These are phyloP conservation scores for Schwanniomyces pseudopolymorphus DNA, from an alignment of 805 yeast genomes.

Conservation along the genomic window DNA sequence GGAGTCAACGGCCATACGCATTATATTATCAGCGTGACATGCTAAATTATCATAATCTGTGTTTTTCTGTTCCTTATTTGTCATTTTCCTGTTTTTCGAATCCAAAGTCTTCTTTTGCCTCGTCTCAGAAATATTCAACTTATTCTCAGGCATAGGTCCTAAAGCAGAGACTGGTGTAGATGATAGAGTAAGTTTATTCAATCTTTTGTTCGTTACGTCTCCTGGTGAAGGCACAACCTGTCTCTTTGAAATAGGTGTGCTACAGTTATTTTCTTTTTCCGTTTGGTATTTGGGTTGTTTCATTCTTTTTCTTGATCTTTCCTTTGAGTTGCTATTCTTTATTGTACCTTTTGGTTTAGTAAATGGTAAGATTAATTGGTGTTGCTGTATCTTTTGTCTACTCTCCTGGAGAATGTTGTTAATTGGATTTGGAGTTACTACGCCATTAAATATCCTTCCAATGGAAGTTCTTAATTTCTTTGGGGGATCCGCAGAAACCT, in stretches of 20 bases:
- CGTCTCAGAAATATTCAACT: neutral
- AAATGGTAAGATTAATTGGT: constrained; percentile 17
- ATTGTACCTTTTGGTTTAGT: constrained; percentile 1
- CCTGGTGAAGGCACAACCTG: neutral
- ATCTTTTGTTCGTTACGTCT: neutral
- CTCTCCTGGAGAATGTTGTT: constrained; percentile 19
- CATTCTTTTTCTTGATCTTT: neutral
- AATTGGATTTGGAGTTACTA: constrained; percentile 16
- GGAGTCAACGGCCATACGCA: constrained; percentile 48
- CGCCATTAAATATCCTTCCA: constrained; percentile 1
- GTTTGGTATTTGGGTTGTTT: neutral
- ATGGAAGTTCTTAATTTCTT: neutral
- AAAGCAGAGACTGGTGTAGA: constrained; percentile 27
- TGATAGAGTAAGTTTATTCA: constrained; percentile 14
- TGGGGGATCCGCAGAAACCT: neutral
- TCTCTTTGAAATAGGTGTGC: constrained; percentile 23
- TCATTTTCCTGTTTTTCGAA: neutral
- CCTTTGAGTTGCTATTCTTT: neutral
- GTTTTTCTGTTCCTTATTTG: constrained; percentile 12
- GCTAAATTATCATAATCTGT: constrained; percentile 40
- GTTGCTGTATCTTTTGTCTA: constrained; percentile 10
- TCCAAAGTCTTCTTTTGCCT: neutral
- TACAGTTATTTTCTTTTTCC: neutral
- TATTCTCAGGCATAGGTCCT: constrained; percentile 1
- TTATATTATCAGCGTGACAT: constrained; percentile 45